phyloP scores from a whole-genome alignment of 192 early-diverging fungal genomes.

The Backusella westeae region DNA sequence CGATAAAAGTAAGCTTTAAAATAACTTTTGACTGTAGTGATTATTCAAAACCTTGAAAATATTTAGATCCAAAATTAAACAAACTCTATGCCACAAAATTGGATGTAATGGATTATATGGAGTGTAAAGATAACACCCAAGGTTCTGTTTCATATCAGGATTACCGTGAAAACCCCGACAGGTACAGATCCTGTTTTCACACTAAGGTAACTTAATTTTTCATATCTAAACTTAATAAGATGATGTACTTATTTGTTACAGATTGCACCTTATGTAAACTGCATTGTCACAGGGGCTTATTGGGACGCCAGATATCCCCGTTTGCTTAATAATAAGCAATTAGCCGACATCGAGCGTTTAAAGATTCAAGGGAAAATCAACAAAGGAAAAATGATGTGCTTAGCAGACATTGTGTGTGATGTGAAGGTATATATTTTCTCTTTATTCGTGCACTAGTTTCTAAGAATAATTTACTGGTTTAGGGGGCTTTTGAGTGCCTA shows the following conservation, averaged over 20 bases:
- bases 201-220: slow-evolving; percentile 49
- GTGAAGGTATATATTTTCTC: slow-evolving; percentile 59
- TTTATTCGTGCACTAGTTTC: not conserved
- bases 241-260: slow-evolving; percentile 21
- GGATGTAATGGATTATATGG: slow-evolving; percentile 76
- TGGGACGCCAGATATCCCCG: slow-evolving; percentile 89
- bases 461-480: not conserved
- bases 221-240: slow-evolving; percentile 7
- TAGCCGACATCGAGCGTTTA: slow-evolving; percentile 64
- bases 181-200: slow-evolving; percentile 78
- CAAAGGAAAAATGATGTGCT: slow-evolving; percentile 70
- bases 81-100: slow-evolving; percentile 85
- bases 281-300: slow-evolving; percentile 92
- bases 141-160: slow-evolving; percentile 56
- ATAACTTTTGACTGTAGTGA: not conserved
- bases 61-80: slow-evolving; percentile 58
- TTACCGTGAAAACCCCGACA: slow-evolving; percentile 76
- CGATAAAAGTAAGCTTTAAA: slow-evolving; percentile 52
- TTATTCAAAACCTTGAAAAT: not conserved
- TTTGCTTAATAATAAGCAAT: slow-evolving; percentile 82
- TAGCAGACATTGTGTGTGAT: slow-evolving; percentile 95
- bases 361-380: slow-evolving; percentile 45
- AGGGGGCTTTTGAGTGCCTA: slow-evolving; percentile 95
- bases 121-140: slow-evolving; percentile 63
- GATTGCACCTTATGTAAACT: slow-evolving; percentile 88